Evolutionary conservation across 179 eudicot species (phyloP).

Genomic region (Drosera spatulata): DNA sequence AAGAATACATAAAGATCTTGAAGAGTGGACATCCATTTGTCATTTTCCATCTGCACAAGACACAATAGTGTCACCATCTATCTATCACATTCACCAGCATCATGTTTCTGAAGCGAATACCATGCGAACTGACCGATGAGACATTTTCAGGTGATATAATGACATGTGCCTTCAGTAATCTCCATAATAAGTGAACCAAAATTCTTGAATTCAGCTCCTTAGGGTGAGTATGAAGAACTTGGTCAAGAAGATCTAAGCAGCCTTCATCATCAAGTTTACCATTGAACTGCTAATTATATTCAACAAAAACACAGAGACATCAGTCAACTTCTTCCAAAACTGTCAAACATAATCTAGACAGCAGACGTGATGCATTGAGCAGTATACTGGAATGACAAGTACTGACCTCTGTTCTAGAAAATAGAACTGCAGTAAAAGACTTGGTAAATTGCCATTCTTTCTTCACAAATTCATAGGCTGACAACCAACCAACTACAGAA

Average conservation of each 20-base stretch:
- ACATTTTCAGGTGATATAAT: conserved; percentile 27
- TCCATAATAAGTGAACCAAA: conserved; percentile 53
- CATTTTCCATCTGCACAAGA: conserved; percentile 33
- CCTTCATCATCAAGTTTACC: conserved; percentile 32
- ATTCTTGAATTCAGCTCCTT: conserved; percentile 47
- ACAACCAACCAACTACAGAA: background rate
- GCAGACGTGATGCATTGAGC: background rate
- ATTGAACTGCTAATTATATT: conserved; percentile 23
- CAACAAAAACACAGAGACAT: background rate
- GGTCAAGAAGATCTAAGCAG: conserved; percentile 33
- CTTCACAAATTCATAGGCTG: conserved; percentile 30
- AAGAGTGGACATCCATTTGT: conserved; percentile 29
- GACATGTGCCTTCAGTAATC: conserved; percentile 34
- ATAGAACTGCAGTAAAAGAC: conserved; percentile 10
- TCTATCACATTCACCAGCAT: background rate
- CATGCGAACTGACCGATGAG: conserved; percentile 20
- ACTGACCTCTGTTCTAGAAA: conserved; percentile 33
- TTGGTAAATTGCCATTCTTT: conserved; percentile 43
- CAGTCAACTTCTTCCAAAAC: background rate
- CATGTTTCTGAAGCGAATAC: background rate
- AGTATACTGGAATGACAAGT: background rate
- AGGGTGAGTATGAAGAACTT: conserved; percentile 21
- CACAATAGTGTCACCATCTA: background rate
- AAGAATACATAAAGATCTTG: conserved; percentile 56
- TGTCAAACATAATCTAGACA: background rate